phyloP scores from a whole-genome alignment of 768 basidiomycete genomes.

The Rhodocollybia butyracea region DNA sequence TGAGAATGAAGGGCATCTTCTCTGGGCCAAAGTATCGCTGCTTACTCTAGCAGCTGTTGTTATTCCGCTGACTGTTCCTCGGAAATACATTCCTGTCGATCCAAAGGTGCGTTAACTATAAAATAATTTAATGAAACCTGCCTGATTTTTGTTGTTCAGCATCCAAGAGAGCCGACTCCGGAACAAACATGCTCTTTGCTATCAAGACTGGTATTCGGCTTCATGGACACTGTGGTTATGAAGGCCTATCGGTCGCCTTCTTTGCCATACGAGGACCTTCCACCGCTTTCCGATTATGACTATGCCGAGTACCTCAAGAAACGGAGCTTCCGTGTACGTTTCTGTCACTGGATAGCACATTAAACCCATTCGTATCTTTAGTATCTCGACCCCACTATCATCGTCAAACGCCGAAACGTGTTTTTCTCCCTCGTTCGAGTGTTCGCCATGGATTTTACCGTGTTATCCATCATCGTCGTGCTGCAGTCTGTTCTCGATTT shows the following conservation, averaged over 20 bases:
- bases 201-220: slow-evolving; percentile 36
- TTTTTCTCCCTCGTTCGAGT: slow-evolving; percentile 42
- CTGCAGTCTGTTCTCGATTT: slow-evolving; percentile 25
- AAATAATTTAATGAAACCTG: neutral
- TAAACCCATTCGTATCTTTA: no score
- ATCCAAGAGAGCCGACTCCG: slow-evolving; percentile 22
- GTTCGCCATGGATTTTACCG: slow-evolving; percentile 30
- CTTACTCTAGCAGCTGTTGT: slow-evolving; percentile 41
- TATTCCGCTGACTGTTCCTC: slow-evolving; percentile 54
- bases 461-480: slow-evolving; percentile 23
- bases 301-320: slow-evolving; percentile 20
- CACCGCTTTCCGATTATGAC: slow-evolving; percentile 30
- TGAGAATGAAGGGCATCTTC: slow-evolving; percentile 36
- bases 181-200: slow-evolving; percentile 43
- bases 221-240: slow-evolving; percentile 31
- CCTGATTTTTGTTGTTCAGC: neutral
- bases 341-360: no score
- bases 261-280: slow-evolving; percentile 30
- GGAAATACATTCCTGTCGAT: slow-evolving; percentile 56
- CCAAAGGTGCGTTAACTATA: slow-evolving; percentile 28
- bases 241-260: slow-evolving; percentile 25
- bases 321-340: slow-evolving; percentile 20
- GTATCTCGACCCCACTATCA: slow-evolving; percentile 36
- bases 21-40: slow-evolving; percentile 51
- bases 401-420: slow-evolving; percentile 38